Evolutionary conservation across 371 early-diverging fungal genomes (phyloP).

Genomic region (Nematocida sp.): DNA sequence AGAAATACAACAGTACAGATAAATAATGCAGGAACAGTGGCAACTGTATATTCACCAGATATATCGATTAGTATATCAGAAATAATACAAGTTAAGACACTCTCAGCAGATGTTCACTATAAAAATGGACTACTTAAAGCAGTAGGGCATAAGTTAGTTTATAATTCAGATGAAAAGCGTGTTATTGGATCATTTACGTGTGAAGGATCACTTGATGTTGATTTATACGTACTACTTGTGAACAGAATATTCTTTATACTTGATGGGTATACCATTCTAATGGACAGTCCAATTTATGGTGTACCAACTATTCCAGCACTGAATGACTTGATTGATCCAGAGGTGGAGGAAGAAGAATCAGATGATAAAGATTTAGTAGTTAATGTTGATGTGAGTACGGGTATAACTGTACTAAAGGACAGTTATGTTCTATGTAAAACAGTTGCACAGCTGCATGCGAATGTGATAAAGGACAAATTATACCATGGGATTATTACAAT

Average conservation of each 20-base stretch:
- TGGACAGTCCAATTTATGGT: slow-evolving; percentile 3
- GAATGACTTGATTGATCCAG: background rate
- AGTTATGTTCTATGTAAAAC: background rate
- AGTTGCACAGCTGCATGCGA: background rate
- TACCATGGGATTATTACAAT: slow-evolving; percentile 19
- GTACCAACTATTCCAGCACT: background rate
- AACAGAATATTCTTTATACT: slow-evolving; percentile 52
- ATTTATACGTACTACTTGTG: slow-evolving; percentile 28
- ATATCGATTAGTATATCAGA: background rate
- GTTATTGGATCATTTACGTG: slow-evolving; percentile 7
- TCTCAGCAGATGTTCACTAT: background rate
- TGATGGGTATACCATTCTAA: slow-evolving; percentile 12
- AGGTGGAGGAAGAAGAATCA: background rate
- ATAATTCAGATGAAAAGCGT: background rate
- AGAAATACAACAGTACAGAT: background rate
- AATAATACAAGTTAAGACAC: background rate
- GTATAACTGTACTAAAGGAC: slow-evolving; percentile 7
- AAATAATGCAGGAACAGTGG: background rate
- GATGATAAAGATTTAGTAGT: background rate
- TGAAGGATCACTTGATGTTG: slow-evolving; percentile 1
- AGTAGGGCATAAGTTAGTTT: background rate
- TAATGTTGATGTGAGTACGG: background rate
- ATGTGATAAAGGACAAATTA: background rate
- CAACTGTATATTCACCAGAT: background rate
- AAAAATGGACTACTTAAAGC: background rate